phyloP scores from a whole-genome alignment of 2,329 filamentous ascomycete species.

The Xylariaceae sp. region DNA sequence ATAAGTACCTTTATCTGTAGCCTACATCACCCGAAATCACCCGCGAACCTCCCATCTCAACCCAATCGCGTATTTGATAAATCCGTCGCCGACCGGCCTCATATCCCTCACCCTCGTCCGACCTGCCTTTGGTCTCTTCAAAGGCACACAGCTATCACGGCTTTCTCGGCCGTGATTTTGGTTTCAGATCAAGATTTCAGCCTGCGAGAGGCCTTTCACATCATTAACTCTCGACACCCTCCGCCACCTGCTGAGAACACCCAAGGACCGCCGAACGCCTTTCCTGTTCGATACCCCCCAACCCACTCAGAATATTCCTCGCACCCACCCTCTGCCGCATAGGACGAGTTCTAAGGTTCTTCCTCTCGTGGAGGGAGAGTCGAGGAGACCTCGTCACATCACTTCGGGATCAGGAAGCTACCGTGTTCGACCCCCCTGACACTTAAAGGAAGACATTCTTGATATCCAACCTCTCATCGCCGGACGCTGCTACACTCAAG shows the following conservation, averaged over 20 bases:
- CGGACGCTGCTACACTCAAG: conserved; percentile 2
- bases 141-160: conserved; percentile 60
- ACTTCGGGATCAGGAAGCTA: conserved; percentile 87
- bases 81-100: conserved; percentile 10
- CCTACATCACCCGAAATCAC: background rate
- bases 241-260: conserved; percentile 47
- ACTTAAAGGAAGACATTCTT: conserved; percentile 37
- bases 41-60: background rate
- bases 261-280: conserved; percentile 47
- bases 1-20: background rate
- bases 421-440: conserved; percentile 95
- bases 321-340: conserved; percentile 95
- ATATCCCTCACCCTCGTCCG: conserved; percentile 15
- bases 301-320: conserved; percentile 51
- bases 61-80: background rate
- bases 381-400: conserved; percentile 95
- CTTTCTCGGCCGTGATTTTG: conserved; percentile 57
- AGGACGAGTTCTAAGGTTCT: conserved; percentile 96
- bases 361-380: conserved; percentile 99
- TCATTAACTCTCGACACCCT: conserved; percentile 62
- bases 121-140: conserved; percentile 63
- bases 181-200: conserved; percentile 68
- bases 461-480: conserved; percentile 15
- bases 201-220: conserved; percentile 60
- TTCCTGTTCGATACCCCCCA: conserved; percentile 49